phyloP scores from a whole-genome alignment of 176 grass and related monocot genomes.

The Hordeum marinum region DNA sequence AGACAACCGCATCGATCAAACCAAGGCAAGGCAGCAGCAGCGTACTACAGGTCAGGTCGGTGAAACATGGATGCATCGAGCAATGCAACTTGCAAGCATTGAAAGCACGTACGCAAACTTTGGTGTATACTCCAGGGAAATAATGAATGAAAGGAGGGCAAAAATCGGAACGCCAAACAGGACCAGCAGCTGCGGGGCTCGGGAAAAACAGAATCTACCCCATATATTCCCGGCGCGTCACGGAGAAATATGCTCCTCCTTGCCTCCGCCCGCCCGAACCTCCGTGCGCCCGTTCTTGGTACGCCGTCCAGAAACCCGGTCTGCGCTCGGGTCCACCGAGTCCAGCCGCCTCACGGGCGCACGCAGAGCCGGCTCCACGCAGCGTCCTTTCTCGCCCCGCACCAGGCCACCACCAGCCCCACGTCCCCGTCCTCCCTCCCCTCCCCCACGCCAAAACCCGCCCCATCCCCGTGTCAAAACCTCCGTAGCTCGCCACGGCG shows the following conservation, averaged over 20 bases:
- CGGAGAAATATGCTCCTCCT: not conserved
- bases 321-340: not conserved
- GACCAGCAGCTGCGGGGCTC: too few relatives aligned
- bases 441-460: slow-evolving; percentile 29
- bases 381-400: not conserved
- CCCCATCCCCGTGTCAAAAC: slow-evolving; percentile 54
- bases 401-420: not conserved
- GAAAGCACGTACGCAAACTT: too few relatives aligned
- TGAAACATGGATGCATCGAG: not conserved
- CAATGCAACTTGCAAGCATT: too few relatives aligned
- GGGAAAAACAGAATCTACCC: not conserved
- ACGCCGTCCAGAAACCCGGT: not conserved
- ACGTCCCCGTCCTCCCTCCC: not conserved
- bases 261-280: not conserved
- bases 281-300: not conserved
- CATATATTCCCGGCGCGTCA: not conserved
- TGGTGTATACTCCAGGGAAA: too few relatives aligned
- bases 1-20: not conserved
- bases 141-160: too few relatives aligned
- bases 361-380: not conserved
- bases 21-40: not conserved
- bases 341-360: not conserved
- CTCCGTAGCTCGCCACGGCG: slow-evolving; percentile 27
- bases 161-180: too few relatives aligned
- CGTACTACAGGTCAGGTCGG: not conserved